phyloP scores from a whole-genome alignment of 352 stramenopile genomes.

The Pythium myriotylum region DNA sequence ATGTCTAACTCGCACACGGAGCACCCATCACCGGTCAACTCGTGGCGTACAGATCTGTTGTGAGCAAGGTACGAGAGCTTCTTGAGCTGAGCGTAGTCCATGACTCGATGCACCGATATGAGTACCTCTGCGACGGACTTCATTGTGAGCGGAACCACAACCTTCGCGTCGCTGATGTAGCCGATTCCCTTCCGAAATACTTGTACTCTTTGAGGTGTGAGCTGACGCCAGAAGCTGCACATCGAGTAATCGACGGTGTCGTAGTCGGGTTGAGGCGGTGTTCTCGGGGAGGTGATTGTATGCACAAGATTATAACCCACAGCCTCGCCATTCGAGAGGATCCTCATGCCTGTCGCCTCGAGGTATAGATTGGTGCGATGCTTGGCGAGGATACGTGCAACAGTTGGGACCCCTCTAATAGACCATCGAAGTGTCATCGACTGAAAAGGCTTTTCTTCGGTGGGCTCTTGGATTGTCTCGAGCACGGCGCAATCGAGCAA shows the following conservation, averaged over 20 bases:
- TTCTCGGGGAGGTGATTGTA: slow-evolving; percentile 55
- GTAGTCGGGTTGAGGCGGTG: slow-evolving; percentile 34
- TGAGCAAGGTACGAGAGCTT: slow-evolving; percentile 52
- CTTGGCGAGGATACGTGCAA: slow-evolving; percentile 38
- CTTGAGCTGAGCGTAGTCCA: slow-evolving; percentile 55
- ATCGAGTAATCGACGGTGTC: slow-evolving; percentile 52
- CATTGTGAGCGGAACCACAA: slow-evolving; percentile 35
- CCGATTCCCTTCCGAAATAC: background rate
- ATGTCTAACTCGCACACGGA: slow-evolving; percentile 2
- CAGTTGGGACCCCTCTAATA: slow-evolving; percentile 47
- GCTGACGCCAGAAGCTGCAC: slow-evolving; percentile 48
- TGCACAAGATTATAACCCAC: slow-evolving; percentile 64
- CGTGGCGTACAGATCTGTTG: background rate
- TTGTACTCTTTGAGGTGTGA: background rate
- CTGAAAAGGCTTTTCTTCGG: slow-evolving; percentile 43
- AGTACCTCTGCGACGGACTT: slow-evolving; percentile 42
- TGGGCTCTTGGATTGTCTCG: slow-evolving; percentile 42
- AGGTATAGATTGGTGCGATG: slow-evolving; percentile 59
- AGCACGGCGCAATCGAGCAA: slow-evolving; percentile 50
- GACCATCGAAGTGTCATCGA: slow-evolving; percentile 62
- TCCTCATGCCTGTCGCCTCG: slow-evolving; percentile 49
- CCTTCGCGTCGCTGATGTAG: slow-evolving; percentile 8
- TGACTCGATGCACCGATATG: slow-evolving; percentile 29
- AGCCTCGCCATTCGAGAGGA: slow-evolving; percentile 39
- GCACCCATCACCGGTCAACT: background rate